Evolutionary conservation across 352 stramenopile species (phyloP).

Genomic region (Phytopythium mirpurense): DNA sequence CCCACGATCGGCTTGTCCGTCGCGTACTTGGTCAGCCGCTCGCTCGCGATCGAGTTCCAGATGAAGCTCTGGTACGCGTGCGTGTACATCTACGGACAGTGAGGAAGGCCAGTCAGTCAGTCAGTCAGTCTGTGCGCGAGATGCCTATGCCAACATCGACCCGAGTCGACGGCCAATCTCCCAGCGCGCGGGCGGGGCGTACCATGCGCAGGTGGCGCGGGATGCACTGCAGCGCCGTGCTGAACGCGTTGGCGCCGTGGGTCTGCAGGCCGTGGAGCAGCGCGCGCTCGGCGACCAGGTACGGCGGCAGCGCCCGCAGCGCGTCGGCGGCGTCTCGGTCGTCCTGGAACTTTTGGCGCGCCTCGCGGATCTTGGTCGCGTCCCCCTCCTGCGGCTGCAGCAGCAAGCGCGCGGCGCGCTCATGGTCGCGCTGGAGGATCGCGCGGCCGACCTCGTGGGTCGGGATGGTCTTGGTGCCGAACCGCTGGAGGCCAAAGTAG

Average conservation of each 20-base stretch:
- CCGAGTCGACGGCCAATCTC: too few relatives aligned
- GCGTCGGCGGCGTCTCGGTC: constrained; percentile 50
- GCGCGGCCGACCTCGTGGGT: constrained; percentile 90
- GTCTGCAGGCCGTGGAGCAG: constrained; percentile 58
- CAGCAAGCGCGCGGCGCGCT: constrained; percentile 88
- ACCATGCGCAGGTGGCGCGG: constrained; percentile 85
- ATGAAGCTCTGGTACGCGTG: constrained; percentile 94
- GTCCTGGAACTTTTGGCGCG: constrained; percentile 58
- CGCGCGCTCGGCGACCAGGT: constrained; percentile 75
- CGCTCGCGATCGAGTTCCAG: constrained; percentile 92
- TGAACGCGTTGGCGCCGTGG: constrained; percentile 50
- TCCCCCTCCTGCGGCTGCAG: constrained; percentile 80
- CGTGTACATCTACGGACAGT: constrained; percentile 65
- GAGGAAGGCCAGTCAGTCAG: background rate
- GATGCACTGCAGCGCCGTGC: constrained; percentile 68
- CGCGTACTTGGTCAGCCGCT: constrained; percentile 78
- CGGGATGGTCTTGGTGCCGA: constrained; percentile 88
- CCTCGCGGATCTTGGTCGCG: constrained; percentile 66
- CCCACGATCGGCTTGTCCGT: constrained; percentile 71
- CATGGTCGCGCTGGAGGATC: constrained; percentile 91
- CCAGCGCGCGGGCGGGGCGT: too few relatives aligned
- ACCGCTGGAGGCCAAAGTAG: constrained; percentile 98
- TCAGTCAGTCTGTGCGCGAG: too few relatives aligned
- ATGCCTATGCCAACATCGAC: too few relatives aligned
- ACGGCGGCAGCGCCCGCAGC: constrained; percentile 62